These are phyloP conservation scores for Amaranthus tricolor DNA, from an alignment of 179 eudicot genomes.

Conservation along the genomic window DNA sequence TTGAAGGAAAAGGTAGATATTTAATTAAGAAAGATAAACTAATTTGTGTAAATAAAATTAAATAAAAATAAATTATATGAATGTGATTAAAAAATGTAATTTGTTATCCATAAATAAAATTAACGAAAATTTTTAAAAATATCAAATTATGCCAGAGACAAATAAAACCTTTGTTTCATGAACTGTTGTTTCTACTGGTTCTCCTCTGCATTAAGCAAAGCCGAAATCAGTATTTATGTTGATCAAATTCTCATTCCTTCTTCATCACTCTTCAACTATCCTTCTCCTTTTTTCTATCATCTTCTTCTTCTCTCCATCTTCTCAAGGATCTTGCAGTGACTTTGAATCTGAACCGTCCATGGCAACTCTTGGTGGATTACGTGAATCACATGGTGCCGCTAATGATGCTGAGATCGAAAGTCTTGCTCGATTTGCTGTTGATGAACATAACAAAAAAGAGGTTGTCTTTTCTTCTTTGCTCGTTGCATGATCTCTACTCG, in stretches of 20 bases:
- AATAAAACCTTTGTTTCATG: neutral
- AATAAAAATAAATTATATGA: no score
- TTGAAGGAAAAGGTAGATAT: no score
- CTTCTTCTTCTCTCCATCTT: neutral
- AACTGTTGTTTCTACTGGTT: neutral
- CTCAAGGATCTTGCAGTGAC: conserved; percentile 29
- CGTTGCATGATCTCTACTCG: no score
- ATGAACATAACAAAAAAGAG: conserved; percentile 82
- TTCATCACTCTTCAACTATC: conserved; percentile 6
- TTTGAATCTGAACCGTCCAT: conserved; percentile 34
- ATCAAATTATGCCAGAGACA: neutral
- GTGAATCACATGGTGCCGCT: conserved; percentile 38
- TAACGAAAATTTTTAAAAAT: no score
- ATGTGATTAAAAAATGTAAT: no score
- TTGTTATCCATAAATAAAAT: no score
- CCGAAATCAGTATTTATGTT: neutral
- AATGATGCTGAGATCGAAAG: conserved; percentile 55
- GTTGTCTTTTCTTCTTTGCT: conserved; percentile 25
- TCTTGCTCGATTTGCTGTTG: conserved; percentile 78
- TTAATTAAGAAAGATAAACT: no score
- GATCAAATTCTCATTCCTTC: neutral
- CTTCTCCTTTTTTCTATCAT: conserved; percentile 3
- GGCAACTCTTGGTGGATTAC: conserved; percentile 60
- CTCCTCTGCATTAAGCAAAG: conserved; percentile 13
- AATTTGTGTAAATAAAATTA: no score